Percentiles rank a stretch among this genome's conserved stretches.
phyloP scores from a whole-genome alignment of 345 rosid species.

The Abelmoschus esculentus region DNA sequence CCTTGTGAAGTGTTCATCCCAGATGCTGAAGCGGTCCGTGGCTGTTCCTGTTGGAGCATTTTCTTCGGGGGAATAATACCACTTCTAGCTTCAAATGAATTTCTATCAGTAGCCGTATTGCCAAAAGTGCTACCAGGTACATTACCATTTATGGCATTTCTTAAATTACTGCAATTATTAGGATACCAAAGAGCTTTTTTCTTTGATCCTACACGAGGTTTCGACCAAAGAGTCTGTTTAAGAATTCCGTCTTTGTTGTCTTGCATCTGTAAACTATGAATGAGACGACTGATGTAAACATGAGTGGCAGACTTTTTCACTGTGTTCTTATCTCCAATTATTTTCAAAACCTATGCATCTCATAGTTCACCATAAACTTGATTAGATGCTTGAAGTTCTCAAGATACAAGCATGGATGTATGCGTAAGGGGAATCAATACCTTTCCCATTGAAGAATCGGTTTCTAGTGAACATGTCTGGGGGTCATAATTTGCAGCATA shows the following conservation, averaged over 20 bases:
- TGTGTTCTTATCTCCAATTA: constrained; percentile 19
- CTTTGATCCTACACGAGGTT: constrained; percentile 27
- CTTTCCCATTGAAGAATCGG: constrained; percentile 27
- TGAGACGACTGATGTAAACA: constrained; percentile 55
- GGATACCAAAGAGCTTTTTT: constrained; percentile 20
- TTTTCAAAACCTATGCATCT: constrained; percentile 27
- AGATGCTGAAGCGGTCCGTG: constrained; percentile 17
- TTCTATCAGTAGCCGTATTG: constrained; percentile 14
- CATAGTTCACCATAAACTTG: constrained; percentile 6
- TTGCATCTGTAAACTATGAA: constrained; percentile 29
- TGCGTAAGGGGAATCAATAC: constrained; percentile 20
- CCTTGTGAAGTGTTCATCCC: constrained; percentile 26
- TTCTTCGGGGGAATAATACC: constrained; percentile 16
- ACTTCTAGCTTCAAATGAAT: constrained; percentile 22
- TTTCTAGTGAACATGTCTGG: constrained; percentile 23
- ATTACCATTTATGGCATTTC: constrained; percentile 21
- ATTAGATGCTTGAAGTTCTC: constrained; percentile 8
- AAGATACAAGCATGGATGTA: no score
- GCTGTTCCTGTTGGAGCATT: constrained; percentile 25
- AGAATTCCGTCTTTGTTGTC: constrained; percentile 30
- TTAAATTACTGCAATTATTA: constrained; percentile 16
- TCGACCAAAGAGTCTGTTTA: constrained; percentile 18
- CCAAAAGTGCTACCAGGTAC: background rate
- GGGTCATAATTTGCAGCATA: constrained; percentile 24
- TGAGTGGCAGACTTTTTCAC: constrained; percentile 58